Evolutionary conservation across 768 basidiomycete species (phyloP), one percentile per base, ranked within the genome.

Genomic region (Hericium rajendrae): DNA sequence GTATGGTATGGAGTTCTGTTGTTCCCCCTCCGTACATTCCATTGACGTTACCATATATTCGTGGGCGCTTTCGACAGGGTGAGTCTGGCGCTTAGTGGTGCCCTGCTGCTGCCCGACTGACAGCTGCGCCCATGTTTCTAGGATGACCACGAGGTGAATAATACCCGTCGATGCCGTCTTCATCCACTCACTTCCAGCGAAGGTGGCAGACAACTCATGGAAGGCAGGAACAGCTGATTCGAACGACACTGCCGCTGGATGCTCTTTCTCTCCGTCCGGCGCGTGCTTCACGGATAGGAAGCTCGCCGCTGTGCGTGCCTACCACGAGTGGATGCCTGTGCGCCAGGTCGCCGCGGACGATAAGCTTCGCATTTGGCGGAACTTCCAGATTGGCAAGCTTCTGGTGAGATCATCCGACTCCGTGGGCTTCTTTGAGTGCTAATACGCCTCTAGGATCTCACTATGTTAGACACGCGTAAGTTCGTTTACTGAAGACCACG

Each of bases 271-370:
- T 3, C 66, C 77, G 2, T 78, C 79, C 2, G 78, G 76, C 2
- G 79, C 78, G 13, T 80, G 79, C 62, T 83, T 82, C 68, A 79
- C 79, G 4, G 78, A 83, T 64, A 70, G 82, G 38, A 83, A 83
- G 66, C 66, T 81, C 2, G 80, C 81, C 48, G 82, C 79, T 8
- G 76, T 82, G 24, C 71, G 80, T 32, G 80, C 79, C 0, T 82
- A 81, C 62, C 79, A 83, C 62, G 81, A 82, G 59, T 83, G 81
- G 81, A 75, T 83, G 71, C 81, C 81, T 12, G 79, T 84, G 58
- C 74, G 83, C 11, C 79, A 82, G 59, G 78, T 84, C 16, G 74
- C 75, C 41, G 73, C 74, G 1, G 74, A 75, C 52, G 80, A 83
- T 67, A 74, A 78, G 62, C 74, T 84, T 15, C 73, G 81, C 24